Conservation (phyloP, 352 stramenopile species). For the Phytophthora podocarpi region DNA sequence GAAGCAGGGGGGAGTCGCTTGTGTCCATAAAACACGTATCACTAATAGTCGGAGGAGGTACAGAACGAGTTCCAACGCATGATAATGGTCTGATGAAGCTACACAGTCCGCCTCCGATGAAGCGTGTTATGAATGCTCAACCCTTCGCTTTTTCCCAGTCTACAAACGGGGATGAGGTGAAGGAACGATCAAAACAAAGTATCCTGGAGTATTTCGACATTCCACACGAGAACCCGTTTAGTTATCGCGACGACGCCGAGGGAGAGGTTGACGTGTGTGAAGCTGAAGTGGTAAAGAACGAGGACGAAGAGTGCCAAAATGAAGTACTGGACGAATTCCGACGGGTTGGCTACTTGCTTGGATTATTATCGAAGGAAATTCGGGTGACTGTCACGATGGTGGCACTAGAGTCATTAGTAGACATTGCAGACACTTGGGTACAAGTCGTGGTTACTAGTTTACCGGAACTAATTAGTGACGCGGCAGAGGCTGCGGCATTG, state of each 20-base stretch:
- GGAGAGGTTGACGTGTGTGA: constrained; percentile 16
- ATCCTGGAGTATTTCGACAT: constrained; percentile 82
- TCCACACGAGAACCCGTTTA: constrained; percentile 74
- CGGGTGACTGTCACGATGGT: constrained; percentile 65
- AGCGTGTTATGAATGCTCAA: constrained; percentile 16
- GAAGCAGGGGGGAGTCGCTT: constrained; percentile 70
- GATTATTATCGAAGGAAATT: constrained; percentile 59
- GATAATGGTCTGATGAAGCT: constrained; percentile 36
- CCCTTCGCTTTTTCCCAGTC: constrained; percentile 4
- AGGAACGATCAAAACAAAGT: constrained; percentile 52
- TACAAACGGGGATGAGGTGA: constrained; percentile 1
- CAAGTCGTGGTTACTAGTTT: constrained; percentile 50
- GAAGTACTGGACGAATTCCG: constrained; percentile 58
- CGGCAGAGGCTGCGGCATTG: constrained; percentile 9
- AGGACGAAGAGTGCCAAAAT: constrained; percentile 10
- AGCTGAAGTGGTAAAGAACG: neutral
- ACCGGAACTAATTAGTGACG: constrained; percentile 43
- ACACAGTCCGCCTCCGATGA: constrained; percentile 23
- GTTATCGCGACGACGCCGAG: constrained; percentile 52
- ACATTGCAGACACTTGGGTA: constrained; percentile 71
- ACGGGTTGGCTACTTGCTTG: constrained; percentile 59
- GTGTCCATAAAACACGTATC: constrained; percentile 58
- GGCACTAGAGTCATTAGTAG: constrained; percentile 62
- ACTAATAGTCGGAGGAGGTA: constrained; percentile 53
- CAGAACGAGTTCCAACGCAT: constrained; percentile 32